These are phyloP conservation scores for Earliella scabrosa DNA, from an alignment of 1,284 basidiomycete species.

Conservation along the genomic window DNA sequence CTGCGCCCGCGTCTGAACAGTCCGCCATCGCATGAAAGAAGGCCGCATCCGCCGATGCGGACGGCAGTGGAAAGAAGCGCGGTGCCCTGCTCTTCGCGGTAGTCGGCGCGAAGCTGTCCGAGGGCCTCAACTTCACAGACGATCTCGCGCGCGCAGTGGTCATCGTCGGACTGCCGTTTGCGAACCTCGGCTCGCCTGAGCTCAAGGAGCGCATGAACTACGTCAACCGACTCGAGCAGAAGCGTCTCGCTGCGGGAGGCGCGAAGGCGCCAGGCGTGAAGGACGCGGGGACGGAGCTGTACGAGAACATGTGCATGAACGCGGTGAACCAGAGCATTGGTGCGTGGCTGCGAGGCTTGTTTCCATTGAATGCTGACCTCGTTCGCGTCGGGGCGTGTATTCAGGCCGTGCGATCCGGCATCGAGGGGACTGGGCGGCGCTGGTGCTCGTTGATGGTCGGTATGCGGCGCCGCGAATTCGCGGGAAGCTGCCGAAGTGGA, in stretches of 20 bases:
- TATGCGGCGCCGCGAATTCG: slow-evolving; percentile 73
- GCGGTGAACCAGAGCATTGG: slow-evolving; percentile 98
- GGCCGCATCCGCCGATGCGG: background rate
- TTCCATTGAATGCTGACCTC: background rate
- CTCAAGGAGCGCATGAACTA: slow-evolving; percentile 92
- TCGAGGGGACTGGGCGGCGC: slow-evolving; percentile 83
- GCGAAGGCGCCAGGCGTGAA: slow-evolving; percentile 38
- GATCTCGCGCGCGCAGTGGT: slow-evolving; percentile 88
- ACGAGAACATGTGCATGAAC: slow-evolving; percentile 95
- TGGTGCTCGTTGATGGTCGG: slow-evolving; percentile 84
- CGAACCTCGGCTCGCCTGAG: slow-evolving; percentile 90
- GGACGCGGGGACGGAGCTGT: slow-evolving; percentile 83
- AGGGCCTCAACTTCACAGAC: slow-evolving; percentile 96
- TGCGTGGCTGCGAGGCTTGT: slow-evolving; percentile 40
- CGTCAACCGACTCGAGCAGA: slow-evolving; percentile 63
- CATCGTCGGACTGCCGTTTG: slow-evolving; percentile 92
- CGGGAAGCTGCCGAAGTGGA: slow-evolving; percentile 87
- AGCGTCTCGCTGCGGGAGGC: slow-evolving; percentile 40
- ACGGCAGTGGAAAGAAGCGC: slow-evolving; percentile 43
- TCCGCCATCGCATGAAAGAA: too few species aligned
- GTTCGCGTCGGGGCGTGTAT: too few species aligned
- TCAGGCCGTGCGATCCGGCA: slow-evolving; percentile 92
- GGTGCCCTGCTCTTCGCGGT: slow-evolving; percentile 91
- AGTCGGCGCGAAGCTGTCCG: slow-evolving; percentile 95
- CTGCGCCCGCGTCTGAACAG: background rate